Base-by-base conservation (phyloP, 1,284 basidiomycete species). In the Testicularia cyperi region DNA sequence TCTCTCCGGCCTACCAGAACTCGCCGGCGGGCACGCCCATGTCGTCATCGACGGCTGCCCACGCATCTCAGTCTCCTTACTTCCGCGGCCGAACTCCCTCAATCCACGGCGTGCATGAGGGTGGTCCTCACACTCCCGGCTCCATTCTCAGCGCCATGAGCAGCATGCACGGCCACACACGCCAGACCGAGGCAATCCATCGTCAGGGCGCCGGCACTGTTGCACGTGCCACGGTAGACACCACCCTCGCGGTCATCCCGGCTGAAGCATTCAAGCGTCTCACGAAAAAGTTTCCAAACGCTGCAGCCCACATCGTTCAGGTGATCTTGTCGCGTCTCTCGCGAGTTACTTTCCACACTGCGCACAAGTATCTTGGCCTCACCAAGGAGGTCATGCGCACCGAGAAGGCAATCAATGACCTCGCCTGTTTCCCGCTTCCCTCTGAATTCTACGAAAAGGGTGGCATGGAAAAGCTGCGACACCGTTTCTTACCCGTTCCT, bases 191-290 rank as follows among this genome's bases (percentile, higher is more conserved):
- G 14, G 31, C 46, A 19, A 16, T 49, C 12, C 51, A 45, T 13
- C 42, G 43, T 10, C 57, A 61, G 18, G 66, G 66, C 12, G 57
- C 49, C 18, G 68, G 69, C 6, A 67, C 71, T 86, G 3, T 97
- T 23, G 92, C 92, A 12, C 82, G 92, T 22, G 95, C 94, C 3
- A 88, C 87, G 1, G 87, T 89, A 43, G 94, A 99, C 74, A 91
- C 90, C 4, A 97, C 94, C 0, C 80, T 99, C 7, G 95, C 94
- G n/a, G 94, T 98, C 13, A 97, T 99, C 44, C 95, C 94, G 5
- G 92, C 94, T 1, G 91, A 96, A 75, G 95, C 94, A 4, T 99
- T 99, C 79, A 83, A 86, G 55, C 81, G 90, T 33, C 80, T 83
- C 21, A 97, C 92, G 1, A 89, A 91, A 77, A 92, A 94, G 74